These are phyloP conservation scores for Coemansia umbellata DNA, from an alignment of 192 early-diverging fungal species.

Conservation along the genomic window DNA sequence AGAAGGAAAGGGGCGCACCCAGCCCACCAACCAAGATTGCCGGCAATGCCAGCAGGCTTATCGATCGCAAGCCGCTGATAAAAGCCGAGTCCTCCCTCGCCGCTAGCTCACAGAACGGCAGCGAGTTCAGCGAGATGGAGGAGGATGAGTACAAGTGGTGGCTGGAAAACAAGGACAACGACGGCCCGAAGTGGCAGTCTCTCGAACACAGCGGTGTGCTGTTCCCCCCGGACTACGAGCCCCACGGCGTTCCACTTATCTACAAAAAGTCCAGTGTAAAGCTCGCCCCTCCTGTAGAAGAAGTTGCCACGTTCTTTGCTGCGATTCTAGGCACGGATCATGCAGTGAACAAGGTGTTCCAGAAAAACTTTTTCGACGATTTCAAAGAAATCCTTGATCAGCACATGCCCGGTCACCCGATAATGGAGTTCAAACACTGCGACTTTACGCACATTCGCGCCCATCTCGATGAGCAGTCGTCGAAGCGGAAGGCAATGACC, in stretches of 20 bases:
- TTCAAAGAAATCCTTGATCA: slow-evolving; percentile 66
- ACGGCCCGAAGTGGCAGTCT: slow-evolving; percentile 76
- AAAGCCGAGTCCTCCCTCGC: slow-evolving; percentile 35
- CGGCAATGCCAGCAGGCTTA: slow-evolving; percentile 8
- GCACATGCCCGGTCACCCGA: slow-evolving; percentile 61
- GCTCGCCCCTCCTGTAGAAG: slow-evolving; percentile 79
- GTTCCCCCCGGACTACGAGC: slow-evolving; percentile 88
- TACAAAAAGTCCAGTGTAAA: slow-evolving; percentile 71
- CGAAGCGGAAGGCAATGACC: slow-evolving; percentile 76
- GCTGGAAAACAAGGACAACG: slow-evolving; percentile 61
- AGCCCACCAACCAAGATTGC: not conserved
- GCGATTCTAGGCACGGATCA: slow-evolving; percentile 79
- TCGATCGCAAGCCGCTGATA: slow-evolving; percentile 31
- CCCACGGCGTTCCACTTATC: slow-evolving; percentile 83
- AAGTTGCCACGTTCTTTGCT: slow-evolving; percentile 94
- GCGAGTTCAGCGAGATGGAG: slow-evolving; percentile 38
- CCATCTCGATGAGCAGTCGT: slow-evolving; percentile 70
- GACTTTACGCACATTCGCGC: slow-evolving; percentile 86
- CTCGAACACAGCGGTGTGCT: slow-evolving; percentile 83
- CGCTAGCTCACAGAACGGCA: slow-evolving; percentile 17
- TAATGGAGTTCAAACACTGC: slow-evolving; percentile 77
- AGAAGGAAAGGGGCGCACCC: slow-evolving; percentile 7
- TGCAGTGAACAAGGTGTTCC: slow-evolving; percentile 77
- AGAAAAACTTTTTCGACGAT: slow-evolving; percentile 91
- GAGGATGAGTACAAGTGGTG: slow-evolving; percentile 72